Evolutionary conservation across 176 grass and related monocot genomes (phyloP), one percentile per base, ranked within the genome.

Genomic region (Oryza australiensis): DNA sequence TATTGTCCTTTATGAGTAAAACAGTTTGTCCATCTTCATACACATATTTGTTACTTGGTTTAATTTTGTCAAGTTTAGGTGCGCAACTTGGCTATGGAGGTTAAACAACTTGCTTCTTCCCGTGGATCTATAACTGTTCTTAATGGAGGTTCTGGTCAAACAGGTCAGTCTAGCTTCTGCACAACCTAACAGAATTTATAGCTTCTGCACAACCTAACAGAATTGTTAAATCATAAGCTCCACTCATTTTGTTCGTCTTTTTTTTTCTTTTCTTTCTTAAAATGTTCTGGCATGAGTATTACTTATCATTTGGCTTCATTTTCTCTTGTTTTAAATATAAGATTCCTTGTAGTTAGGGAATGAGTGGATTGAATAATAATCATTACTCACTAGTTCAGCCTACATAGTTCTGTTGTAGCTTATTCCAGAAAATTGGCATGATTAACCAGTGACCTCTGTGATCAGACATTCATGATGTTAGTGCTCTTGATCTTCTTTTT

Each of bases 121-220:
- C 93, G 89, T 40, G 55, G 55, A 60, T 34, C 89, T 4, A 66
- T 95, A 68, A 98, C 90, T 85, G 60, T 99, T 90, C 48, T 95
- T 26, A 88, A 38, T 86, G 93, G 89, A 88, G 68, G 78, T 81
- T 91, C 96, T 76, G 85, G 85, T 72, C 84, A 88, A 90, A 74
- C 90, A 93, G 93, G 96, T 98, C 79, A 67, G 79, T 66, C 62
- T 88, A 74, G 62, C 76, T 72, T 78, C 14, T 26, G 71, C 38
- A 32, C 42, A 57, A 66, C 35, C 5, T 68, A 73, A 67, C n/a
- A n/a, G n/a, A n/a, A n/a, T n/a, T n/a, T n/a, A n/a, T 88, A 74
- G 62, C 76, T 72, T 78, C 14, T 26, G 71, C 38, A 32, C 42
- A 57, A 66, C 35, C 5, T 68, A 73, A n/a, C 12, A 72, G 48